These are phyloP conservation scores for Quercus berberidifolia DNA, from an alignment of 306 rosid genomes.

Conservation along the genomic window DNA sequence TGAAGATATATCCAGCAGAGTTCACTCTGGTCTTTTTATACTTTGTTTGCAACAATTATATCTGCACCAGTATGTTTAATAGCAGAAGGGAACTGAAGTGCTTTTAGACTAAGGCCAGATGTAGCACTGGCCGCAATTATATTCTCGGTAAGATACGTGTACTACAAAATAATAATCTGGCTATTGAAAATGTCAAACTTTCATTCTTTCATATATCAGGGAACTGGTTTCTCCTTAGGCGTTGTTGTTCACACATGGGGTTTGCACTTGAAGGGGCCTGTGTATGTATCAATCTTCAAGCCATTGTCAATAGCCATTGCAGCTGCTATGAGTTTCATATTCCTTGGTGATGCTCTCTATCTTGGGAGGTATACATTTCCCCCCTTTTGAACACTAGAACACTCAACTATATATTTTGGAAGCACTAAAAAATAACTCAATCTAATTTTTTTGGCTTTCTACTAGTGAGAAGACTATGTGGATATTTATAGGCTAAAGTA, in stretches of 20 bases:
- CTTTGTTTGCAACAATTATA: conserved; percentile 46
- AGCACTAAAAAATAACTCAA: too few relatives aligned
- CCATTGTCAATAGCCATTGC: conserved; percentile 79
- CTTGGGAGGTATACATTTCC: conserved; percentile 63
- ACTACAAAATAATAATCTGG: background rate
- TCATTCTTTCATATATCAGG: conserved; percentile 26
- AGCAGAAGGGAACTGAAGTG: conserved; percentile 51
- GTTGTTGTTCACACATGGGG: conserved; percentile 74
- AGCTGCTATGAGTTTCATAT: conserved; percentile 62
- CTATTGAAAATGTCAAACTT: background rate
- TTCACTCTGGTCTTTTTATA: conserved; percentile 35
- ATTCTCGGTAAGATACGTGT: conserved; percentile 58
- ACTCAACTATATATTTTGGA: background rate
- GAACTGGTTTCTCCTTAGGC: conserved; percentile 73
- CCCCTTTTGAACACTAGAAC: too few relatives aligned
- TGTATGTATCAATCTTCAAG: conserved; percentile 79
- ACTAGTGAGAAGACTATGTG: too few relatives aligned
- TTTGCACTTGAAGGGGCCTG: conserved; percentile 76
- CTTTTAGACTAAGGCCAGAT: conserved; percentile 57
- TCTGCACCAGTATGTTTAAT: conserved; percentile 48
- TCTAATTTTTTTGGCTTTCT: too few relatives aligned
- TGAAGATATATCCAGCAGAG: conserved; percentile 43
- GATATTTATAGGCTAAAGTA: too few relatives aligned
- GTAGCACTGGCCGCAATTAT: conserved; percentile 58
- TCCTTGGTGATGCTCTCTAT: conserved; percentile 73